phyloP scores from a whole-genome alignment of 1,284 basidiomycete genomes.

The Phylloboletellus chloephorus region DNA sequence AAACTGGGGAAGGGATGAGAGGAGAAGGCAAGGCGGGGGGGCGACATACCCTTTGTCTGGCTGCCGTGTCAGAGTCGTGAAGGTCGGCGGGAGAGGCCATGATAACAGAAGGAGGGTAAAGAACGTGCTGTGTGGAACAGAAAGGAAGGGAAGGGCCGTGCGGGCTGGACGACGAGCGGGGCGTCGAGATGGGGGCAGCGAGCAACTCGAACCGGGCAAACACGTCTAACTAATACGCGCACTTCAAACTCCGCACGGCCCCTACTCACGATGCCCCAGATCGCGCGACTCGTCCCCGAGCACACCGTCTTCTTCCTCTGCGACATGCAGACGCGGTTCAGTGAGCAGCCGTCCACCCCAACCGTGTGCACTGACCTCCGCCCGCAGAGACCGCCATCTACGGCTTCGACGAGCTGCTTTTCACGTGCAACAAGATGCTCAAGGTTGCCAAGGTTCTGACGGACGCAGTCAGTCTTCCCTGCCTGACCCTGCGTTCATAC shows the following conservation, averaged over 20 bases:
- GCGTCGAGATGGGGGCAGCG: slow-evolving; percentile 20
- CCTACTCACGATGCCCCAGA: slow-evolving; percentile 22
- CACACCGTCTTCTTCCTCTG: slow-evolving; percentile 70
- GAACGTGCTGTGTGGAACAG: slow-evolving; percentile 36
- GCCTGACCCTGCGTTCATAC: not conserved
- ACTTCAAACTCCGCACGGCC: slow-evolving; percentile 21
- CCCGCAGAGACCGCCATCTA: slow-evolving; percentile 53
- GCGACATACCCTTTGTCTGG: slow-evolving; percentile 41
- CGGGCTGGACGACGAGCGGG: slow-evolving; percentile 19
- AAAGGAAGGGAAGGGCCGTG: slow-evolving; percentile 35
- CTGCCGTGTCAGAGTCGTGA: slow-evolving; percentile 35
- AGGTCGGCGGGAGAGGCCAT: slow-evolving; percentile 21
- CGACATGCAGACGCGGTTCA: slow-evolving; percentile 74
- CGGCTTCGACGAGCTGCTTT: slow-evolving; percentile 65
- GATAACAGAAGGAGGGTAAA: slow-evolving; percentile 23
- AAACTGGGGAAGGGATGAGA: slow-evolving; percentile 39
- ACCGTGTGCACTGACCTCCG: not conserved
- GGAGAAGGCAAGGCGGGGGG: not conserved
- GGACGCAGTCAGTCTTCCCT: not conserved
- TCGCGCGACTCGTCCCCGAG: slow-evolving; percentile 39
- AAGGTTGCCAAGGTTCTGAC: slow-evolving; percentile 62
- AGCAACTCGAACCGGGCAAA: slow-evolving; percentile 20
- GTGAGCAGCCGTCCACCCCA: slow-evolving; percentile 37
- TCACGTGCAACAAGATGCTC: slow-evolving; percentile 69
- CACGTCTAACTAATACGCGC: slow-evolving; percentile 7